Percentiles rank a stretch among this genome's conserved stretches.
These are phyloP conservation scores for Phoenix roebelenii DNA, from an alignment of 176 grass and related monocot genomes.

Conservation along the genomic window DNA sequence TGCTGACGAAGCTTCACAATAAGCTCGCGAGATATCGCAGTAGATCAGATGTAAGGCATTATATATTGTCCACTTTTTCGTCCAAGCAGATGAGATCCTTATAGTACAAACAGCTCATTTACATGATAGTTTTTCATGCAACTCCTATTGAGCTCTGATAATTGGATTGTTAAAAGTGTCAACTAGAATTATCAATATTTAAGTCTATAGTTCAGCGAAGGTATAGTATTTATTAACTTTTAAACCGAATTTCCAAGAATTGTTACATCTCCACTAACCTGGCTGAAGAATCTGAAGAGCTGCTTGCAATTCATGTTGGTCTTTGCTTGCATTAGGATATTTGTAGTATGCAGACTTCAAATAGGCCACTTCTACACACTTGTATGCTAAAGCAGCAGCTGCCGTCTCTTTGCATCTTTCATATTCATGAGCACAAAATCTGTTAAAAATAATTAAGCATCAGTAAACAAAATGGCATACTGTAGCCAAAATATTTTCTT, in stretches of 20 bases:
- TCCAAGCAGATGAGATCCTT: too few species aligned
- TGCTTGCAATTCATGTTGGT: slow-evolving; percentile 68
- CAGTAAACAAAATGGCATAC: background rate
- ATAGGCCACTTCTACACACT: slow-evolving; percentile 94
- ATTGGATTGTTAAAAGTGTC: too few species aligned
- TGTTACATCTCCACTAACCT: slow-evolving; percentile 29
- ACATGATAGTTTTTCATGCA: too few species aligned
- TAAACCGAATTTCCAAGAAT: background rate
- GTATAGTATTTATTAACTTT: too few species aligned
- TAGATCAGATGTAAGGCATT: too few species aligned
- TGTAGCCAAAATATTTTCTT: background rate
- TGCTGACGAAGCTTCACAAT: too few species aligned
- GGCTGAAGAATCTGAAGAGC: slow-evolving; percentile 53
- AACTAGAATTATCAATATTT: too few species aligned
- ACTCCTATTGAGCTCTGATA: too few species aligned
- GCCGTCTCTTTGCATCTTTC: slow-evolving; percentile 70
- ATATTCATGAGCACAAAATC: slow-evolving; percentile 74
- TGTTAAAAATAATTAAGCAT: slow-evolving; percentile 20
- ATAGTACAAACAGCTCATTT: too few species aligned
- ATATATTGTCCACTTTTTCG: too few species aligned
- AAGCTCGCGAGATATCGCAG: too few species aligned
- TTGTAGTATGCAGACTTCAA: slow-evolving; percentile 84
- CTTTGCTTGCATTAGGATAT: slow-evolving; percentile 55
- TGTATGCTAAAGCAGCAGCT: slow-evolving; percentile 83
- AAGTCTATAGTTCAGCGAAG: too few species aligned